phyloP scores from a whole-genome alignment of 108 stramenopile genomes.

The Parmales sp. region DNA sequence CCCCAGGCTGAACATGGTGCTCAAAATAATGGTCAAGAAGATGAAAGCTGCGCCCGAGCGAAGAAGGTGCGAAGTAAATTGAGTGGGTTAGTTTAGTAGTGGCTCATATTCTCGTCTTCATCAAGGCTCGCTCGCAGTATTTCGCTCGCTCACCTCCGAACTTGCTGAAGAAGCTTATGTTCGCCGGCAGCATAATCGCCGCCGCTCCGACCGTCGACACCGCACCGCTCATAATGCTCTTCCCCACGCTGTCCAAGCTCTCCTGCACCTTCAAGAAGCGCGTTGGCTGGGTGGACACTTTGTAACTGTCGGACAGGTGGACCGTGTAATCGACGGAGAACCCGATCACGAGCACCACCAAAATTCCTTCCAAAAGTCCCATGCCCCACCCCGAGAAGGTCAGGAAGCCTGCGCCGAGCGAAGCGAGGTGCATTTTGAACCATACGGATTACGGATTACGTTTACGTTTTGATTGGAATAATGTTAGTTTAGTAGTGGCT shows the following conservation, averaged over 20 bases:
- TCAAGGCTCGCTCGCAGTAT: no score
- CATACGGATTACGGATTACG: no score
- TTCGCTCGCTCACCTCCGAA: no score
- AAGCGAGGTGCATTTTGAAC: no score
- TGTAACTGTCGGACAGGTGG: conserved; percentile 12
- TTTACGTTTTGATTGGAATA: no score
- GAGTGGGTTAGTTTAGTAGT: no score
- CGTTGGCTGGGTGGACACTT: not conserved
- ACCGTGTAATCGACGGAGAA: conserved; percentile 22
- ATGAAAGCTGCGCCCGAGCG: no score
- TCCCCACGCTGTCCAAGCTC: not conserved
- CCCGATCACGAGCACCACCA: conserved; percentile 15
- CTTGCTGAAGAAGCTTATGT: conserved; percentile 17
- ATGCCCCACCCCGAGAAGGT: conserved; percentile 13
- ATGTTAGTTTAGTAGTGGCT: no score
- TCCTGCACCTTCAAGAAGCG: not conserved
- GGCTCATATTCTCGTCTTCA: no score
- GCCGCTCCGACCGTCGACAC: conserved; percentile 16
- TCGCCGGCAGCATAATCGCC: conserved; percentile 2
- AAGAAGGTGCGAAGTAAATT: no score
- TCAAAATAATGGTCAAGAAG: conserved; percentile 10
- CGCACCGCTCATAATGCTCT: conserved; percentile 3
- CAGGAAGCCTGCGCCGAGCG: no score
- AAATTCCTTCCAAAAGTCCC: conserved; percentile 9
- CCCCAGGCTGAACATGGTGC: not conserved